These are phyloP conservation scores for Dictyostelium intermedium DNA, from an alignment of 78 protist species.

Conservation along the genomic window DNA sequence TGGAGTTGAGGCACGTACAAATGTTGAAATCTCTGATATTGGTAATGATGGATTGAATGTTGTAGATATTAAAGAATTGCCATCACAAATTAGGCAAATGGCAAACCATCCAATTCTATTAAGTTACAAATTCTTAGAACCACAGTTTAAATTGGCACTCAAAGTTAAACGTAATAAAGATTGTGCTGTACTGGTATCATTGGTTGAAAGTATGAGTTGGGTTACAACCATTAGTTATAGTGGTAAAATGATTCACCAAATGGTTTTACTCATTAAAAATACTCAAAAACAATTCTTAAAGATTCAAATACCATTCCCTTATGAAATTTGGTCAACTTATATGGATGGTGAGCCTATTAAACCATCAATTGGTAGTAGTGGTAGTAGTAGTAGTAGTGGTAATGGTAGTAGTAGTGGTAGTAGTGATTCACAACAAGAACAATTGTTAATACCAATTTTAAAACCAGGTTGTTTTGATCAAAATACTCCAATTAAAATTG, in stretches of 20 bases:
- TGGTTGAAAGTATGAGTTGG: constrained; percentile 41
- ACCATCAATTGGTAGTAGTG: constrained; percentile 11
- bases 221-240: constrained; percentile 10
- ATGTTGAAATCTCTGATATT: constrained; percentile 61
- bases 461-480: constrained; percentile 9
- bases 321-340: constrained; percentile 33
- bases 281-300: constrained; percentile 51
- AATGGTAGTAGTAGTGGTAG: background rate
- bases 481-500: constrained; percentile 10
- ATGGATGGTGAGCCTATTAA: constrained; percentile 59
- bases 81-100: background rate
- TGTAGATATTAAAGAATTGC: constrained; percentile 19
- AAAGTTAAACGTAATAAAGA: constrained; percentile 52
- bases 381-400: constrained; percentile 3
- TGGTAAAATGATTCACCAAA: constrained; percentile 46
- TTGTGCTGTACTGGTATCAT: constrained; percentile 37
- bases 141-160: background rate
- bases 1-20: constrained; percentile 66
- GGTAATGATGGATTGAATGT: background rate
- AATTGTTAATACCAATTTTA: constrained; percentile 22
- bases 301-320: constrained; percentile 31
- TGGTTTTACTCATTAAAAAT: constrained; percentile 25
- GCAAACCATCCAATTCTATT: constrained; percentile 39
- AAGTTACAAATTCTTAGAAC: constrained; percentile 45
- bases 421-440: background rate